These are phyloP conservation scores for Marchantia paleacea DNA, from an alignment of 225 moss, liverwort and hornwort genomes.

Conservation along the genomic window DNA sequence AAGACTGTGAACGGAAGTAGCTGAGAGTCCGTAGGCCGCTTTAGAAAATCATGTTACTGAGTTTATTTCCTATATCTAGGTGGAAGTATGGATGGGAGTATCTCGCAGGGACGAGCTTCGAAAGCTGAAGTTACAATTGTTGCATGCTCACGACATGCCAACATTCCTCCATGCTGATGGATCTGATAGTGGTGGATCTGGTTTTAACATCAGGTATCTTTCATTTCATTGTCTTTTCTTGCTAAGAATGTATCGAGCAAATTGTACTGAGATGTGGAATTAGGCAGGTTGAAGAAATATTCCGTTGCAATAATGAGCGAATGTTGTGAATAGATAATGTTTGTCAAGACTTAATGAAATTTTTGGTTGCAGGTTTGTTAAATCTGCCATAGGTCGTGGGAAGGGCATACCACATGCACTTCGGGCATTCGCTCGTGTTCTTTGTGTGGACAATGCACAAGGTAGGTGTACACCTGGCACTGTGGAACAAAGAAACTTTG, in stretches of 20 bases:
- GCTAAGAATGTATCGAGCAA: neutral
- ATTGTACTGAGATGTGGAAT: neutral
- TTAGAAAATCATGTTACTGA: neutral
- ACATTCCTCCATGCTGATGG: slow-evolving; percentile 77
- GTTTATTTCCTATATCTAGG: slow-evolving; percentile 30
- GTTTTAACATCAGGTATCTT: slow-evolving; percentile 49
- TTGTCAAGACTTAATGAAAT: neutral
- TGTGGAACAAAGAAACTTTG: neutral
- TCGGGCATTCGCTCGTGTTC: slow-evolving; percentile 85
- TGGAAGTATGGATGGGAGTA: slow-evolving; percentile 93
- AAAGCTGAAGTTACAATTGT: slow-evolving; percentile 65
- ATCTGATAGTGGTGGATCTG: slow-evolving; percentile 84
- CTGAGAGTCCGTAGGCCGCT: neutral
- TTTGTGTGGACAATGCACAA: slow-evolving; percentile 71
- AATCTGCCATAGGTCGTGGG: slow-evolving; percentile 72
- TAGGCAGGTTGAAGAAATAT: neutral
- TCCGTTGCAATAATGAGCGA: neutral
- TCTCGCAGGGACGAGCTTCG: slow-evolving; percentile 78
- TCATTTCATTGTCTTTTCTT: no score
- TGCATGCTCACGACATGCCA: slow-evolving; percentile 78
- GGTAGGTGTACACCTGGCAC: slow-evolving; percentile 37
- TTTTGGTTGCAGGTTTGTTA: slow-evolving; percentile 60
- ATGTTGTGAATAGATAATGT: neutral
- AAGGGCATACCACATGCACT: slow-evolving; percentile 83
- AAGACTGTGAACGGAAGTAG: neutral